Percentiles rank a stretch among this genome's conserved stretches.
Conservation (phyloP, 2,329 filamentous ascomycete genomes). For the Trichoderma sp. region DNA sequence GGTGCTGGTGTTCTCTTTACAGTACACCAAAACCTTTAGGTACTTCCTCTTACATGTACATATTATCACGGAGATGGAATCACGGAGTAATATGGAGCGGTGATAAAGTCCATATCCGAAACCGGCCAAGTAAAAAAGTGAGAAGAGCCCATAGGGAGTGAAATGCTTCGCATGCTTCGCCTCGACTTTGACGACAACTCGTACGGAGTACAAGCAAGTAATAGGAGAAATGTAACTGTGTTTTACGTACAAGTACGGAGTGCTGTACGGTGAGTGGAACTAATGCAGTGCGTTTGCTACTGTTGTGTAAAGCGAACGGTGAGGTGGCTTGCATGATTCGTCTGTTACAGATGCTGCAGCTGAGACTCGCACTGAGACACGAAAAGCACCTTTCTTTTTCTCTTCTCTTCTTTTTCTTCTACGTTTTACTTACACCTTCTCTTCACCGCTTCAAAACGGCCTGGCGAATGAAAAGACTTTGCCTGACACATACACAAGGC, state of each 20-base stretch:
- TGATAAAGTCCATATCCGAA: background rate
- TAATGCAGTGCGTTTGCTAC: conserved; percentile 2
- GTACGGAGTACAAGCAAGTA: background rate
- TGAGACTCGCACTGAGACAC: conserved; percentile 1
- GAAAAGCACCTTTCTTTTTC: background rate
- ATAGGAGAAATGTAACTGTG: background rate
- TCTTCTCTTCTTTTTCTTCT: background rate
- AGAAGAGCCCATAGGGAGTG: background rate
- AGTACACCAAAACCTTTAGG: background rate
- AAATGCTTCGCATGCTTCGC: background rate
- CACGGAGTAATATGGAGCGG: background rate
- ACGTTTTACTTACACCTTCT: background rate
- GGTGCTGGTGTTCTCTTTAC: background rate
- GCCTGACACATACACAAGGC: background rate
- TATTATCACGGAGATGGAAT: background rate
- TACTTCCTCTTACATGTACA: background rate
- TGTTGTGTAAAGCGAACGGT: background rate
- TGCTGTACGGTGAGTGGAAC: background rate
- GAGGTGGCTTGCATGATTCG: conserved; percentile 11
- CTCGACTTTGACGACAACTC: background rate
- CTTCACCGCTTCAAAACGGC: conserved; percentile 6
- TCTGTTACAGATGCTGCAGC: conserved; percentile 14
- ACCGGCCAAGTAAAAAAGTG: background rate
- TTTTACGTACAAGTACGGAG: background rate
- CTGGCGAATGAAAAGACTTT: background rate